A percentile compares a stretch with the other conserved stretches of the same genome.
Conservation (phyloP, 768 basidiomycete genomes). For the Ramaria sp. region DNA sequence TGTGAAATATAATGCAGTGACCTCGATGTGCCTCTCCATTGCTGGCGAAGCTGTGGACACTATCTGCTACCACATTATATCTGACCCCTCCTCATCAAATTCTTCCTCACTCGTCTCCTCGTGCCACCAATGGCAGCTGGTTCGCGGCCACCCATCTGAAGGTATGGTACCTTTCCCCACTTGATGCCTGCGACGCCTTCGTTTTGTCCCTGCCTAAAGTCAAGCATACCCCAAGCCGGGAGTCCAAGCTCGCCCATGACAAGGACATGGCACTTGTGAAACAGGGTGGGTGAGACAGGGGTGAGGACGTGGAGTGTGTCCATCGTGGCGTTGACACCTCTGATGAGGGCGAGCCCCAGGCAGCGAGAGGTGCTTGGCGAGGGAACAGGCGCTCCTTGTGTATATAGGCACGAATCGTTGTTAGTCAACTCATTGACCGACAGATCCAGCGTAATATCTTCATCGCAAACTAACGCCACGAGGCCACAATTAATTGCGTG, state of each 20-base stretch:
- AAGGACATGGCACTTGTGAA: slow-evolving; percentile 33
- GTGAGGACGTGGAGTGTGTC: slow-evolving; percentile 68
- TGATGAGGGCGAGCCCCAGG: slow-evolving; percentile 69
- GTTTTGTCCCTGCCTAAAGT: slow-evolving; percentile 40
- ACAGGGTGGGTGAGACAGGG: slow-evolving; percentile 44
- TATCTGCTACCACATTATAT: slow-evolving; percentile 19
- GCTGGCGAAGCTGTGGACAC: too few relatives aligned
- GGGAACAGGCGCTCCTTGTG: slow-evolving; percentile 42
- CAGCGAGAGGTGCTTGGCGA: slow-evolving; percentile 52
- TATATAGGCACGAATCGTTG: slow-evolving; percentile 39
- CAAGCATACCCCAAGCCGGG: slow-evolving; percentile 81
- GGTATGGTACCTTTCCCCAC: slow-evolving; percentile 56
- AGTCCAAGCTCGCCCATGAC: slow-evolving; percentile 87
- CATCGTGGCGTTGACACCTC: slow-evolving; percentile 27
- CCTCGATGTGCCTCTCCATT: too few relatives aligned
- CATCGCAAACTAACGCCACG: slow-evolving; percentile 59
- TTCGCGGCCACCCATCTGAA: slow-evolving; percentile 65
- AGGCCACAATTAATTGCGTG: slow-evolving; percentile 72
- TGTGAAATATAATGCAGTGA: too few relatives aligned
- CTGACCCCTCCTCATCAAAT: slow-evolving; percentile 78
- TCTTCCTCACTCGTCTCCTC: slow-evolving; percentile 64
- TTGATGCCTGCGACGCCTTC: slow-evolving; percentile 42
- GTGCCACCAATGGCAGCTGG: slow-evolving; percentile 38
- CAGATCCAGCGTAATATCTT: slow-evolving; percentile 15
- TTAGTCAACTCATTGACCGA: neutral